Conservation (phyloP, 805 yeast species). For the Pichia manshurica region DNA sequence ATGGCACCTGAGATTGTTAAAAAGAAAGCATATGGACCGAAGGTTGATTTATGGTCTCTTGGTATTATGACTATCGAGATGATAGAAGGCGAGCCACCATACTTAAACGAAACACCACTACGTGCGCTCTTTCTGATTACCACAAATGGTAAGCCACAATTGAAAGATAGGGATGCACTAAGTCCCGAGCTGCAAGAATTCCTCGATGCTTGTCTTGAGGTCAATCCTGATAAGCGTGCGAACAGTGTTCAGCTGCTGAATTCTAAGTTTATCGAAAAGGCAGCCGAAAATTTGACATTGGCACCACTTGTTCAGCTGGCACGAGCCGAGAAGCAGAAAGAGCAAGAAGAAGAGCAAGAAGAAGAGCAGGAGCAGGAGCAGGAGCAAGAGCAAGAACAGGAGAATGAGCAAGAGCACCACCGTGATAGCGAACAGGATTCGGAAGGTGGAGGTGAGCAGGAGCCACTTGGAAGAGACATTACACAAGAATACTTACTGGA, state of each 20-base stretch:
- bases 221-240: slow-evolving; percentile 75
- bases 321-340: slow-evolving; percentile 50
- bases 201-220: slow-evolving; percentile 72
- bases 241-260: slow-evolving; percentile 66
- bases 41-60: slow-evolving; percentile 77
- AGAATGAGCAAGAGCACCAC: neutral
- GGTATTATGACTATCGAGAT: slow-evolving; percentile 85
- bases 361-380: slow-evolving; percentile 16
- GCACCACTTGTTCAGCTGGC: slow-evolving; percentile 75
- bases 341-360: slow-evolving; percentile 17
- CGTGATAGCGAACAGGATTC: no score
- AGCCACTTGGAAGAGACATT: no score
- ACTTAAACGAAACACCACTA: slow-evolving; percentile 72
- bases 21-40: slow-evolving; percentile 74
- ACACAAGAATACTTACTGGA: no score
- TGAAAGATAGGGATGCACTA: slow-evolving; percentile 68
- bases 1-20: slow-evolving; percentile 86
- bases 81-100: slow-evolving; percentile 86
- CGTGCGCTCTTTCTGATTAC: slow-evolving; percentile 73
- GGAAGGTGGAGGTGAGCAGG: no score
- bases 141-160: slow-evolving; percentile 74
- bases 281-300: slow-evolving; percentile 55
- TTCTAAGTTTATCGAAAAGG: slow-evolving; percentile 58
- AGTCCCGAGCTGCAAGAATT: slow-evolving; percentile 62
- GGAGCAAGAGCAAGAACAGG: slow-evolving; percentile 17